Conservation (phyloP, 768 basidiomycete species). For the Tylopilus sp. region DNA sequence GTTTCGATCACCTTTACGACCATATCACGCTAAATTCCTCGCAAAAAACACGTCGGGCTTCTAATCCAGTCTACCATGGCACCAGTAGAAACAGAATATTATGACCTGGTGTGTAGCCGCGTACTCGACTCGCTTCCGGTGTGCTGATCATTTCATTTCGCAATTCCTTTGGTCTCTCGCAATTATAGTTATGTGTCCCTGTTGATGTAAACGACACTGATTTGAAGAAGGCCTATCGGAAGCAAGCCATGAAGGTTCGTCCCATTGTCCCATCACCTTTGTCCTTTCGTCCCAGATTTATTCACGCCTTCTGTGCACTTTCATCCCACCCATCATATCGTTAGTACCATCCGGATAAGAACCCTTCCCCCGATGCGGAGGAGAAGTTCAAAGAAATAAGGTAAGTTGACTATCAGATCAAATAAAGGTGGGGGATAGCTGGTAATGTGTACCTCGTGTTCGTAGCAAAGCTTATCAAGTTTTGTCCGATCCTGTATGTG, state of each 20-base stretch:
- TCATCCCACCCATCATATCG: not conserved
- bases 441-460: slow-evolving; percentile 19
- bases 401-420: slow-evolving; percentile 36
- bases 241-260: slow-evolving; percentile 86
- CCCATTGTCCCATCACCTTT: not conserved
- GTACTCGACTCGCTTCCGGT: not conserved
- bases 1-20: slow-evolving; percentile 1
- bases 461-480: slow-evolving; percentile 93
- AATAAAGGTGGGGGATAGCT: slow-evolving; percentile 7
- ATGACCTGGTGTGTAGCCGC: slow-evolving; percentile 63
- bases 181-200: slow-evolving; percentile 59
- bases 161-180: not conserved
- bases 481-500: slow-evolving; percentile 71
- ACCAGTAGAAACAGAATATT: slow-evolving; percentile 90
- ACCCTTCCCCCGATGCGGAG: slow-evolving; percentile 87
- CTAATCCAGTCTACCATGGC: slow-evolving; percentile 46
- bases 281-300: not conserved
- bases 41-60: not conserved
- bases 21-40: slow-evolving; percentile 6
- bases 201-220: slow-evolving; percentile 74
- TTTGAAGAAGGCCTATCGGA: slow-evolving; percentile 94
- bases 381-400: slow-evolving; percentile 97
- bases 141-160: not conserved
- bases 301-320: not conserved
- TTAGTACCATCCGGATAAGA: slow-evolving; percentile 95